These are phyloP conservation scores for Solanum sitiens DNA, from an alignment of 257 asterid species.

Conservation along the genomic window DNA sequence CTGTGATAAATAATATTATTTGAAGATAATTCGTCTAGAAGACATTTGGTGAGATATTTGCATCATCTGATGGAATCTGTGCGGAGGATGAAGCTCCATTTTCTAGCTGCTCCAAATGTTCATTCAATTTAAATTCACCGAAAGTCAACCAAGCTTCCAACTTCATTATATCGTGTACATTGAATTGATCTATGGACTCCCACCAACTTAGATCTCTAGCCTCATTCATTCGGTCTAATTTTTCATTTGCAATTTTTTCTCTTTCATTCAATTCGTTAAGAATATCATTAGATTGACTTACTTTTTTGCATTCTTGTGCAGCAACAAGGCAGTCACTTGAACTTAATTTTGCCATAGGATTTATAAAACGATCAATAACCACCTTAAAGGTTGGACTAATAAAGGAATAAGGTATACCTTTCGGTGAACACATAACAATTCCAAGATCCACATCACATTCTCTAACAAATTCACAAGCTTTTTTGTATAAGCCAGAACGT, in stretches of 20 bases:
- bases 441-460: not conserved
- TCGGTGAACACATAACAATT: slow-evolving; percentile 17
- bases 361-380: not conserved
- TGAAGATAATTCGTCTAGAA: not conserved
- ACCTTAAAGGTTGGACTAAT: slow-evolving; percentile 21
- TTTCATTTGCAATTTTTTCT: not conserved
- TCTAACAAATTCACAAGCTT: too few relatives aligned
- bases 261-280: not conserved
- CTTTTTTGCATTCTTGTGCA: not conserved
- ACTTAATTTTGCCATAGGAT: not conserved
- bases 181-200: not conserved
- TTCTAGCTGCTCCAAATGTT: not conserved
- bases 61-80: not conserved
- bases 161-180: not conserved
- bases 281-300: not conserved
- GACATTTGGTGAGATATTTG: not conserved
- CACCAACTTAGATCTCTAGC: not conserved
- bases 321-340: not conserved
- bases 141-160: not conserved
- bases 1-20: not conserved
- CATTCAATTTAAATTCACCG: not conserved
- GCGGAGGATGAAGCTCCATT: not conserved
- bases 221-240: not conserved
- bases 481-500: too few relatives aligned
- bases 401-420: slow-evolving; percentile 30